phyloP scores from a whole-genome alignment of 257 asterid species.

The Orobanche coerulescens region DNA sequence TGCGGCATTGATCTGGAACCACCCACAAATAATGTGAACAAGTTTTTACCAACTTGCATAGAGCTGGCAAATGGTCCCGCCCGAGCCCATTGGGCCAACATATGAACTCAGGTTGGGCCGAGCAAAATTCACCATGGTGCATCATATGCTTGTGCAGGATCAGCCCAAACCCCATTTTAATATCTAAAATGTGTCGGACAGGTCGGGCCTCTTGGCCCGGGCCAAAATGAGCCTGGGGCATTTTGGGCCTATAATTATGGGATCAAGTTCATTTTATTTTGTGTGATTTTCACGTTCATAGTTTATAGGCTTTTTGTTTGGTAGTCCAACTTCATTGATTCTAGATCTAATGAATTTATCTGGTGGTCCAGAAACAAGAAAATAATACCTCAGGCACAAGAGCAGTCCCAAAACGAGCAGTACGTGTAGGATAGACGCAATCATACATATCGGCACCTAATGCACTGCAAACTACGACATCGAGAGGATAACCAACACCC shows the following conservation, averaged over 20 bases:
- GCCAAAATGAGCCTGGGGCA: too few species aligned
- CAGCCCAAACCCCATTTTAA: too few species aligned
- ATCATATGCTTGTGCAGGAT: too few species aligned
- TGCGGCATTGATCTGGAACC: too few species aligned
- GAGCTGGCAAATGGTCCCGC: too few species aligned
- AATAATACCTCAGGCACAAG: constrained; percentile 78
- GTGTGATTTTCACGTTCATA: background rate
- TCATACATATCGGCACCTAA: constrained; percentile 99
- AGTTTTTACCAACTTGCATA: too few species aligned
- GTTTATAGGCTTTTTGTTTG: background rate
- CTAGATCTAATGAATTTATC: constrained; percentile 4
- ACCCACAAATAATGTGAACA: too few species aligned
- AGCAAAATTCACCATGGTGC: too few species aligned
- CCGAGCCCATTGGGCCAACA: too few species aligned
- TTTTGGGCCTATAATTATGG: background rate
- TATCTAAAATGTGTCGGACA: too few species aligned
- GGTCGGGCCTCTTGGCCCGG: too few species aligned
- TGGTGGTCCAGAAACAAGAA: constrained; percentile 10
- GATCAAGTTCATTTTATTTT: background rate
- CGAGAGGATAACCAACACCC: constrained; percentile 99
- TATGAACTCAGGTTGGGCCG: too few species aligned
- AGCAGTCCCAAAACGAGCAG: constrained; percentile 99
- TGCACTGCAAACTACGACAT: constrained; percentile 97
- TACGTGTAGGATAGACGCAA: constrained; percentile 97
- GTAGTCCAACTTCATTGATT: background rate